Evolutionary conservation across 192 early-diverging fungal species (phyloP).

Genomic region (Backusella liffmaniae): DNA sequence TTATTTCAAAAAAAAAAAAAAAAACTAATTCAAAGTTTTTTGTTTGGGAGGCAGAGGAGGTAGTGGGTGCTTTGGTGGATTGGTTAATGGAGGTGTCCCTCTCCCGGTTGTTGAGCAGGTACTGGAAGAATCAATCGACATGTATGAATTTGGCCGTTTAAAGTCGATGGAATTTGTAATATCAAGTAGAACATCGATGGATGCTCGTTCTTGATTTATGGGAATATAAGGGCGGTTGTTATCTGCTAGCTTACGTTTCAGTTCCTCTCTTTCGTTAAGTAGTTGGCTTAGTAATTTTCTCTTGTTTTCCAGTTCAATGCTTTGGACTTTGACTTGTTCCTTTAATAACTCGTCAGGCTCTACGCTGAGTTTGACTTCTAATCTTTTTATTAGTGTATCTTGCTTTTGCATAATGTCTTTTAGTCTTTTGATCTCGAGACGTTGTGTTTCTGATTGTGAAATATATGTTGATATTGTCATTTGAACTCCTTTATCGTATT

Average conservation of each 20-base stretch:
- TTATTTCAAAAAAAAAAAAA: neutral
- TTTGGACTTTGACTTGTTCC: constrained; percentile 26
- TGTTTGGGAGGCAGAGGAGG: neutral
- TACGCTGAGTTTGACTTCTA: neutral
- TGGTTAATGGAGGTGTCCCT: neutral
- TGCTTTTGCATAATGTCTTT: constrained; percentile 22
- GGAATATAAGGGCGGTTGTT: neutral
- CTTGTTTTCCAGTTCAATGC: constrained; percentile 29
- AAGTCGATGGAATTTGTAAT: constrained; percentile 5
- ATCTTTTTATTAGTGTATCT: constrained; percentile 19
- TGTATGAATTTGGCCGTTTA: neutral
- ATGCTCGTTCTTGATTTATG: neutral
- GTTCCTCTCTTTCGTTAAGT: constrained; percentile 22
- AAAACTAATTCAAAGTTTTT: neutral
- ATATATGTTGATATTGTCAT: constrained; percentile 26
- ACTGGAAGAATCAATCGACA: neutral
- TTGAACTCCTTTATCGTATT: constrained; percentile 20
- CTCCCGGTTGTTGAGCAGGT: neutral
- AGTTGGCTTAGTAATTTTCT: constrained; percentile 22
- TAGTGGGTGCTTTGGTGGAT: neutral
- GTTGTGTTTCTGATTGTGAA: constrained; percentile 18
- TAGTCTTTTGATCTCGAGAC: constrained; percentile 14
- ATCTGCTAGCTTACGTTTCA: neutral
- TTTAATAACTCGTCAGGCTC: constrained; percentile 11
- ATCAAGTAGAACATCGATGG: neutral